These are phyloP conservation scores for Artomyces pyxidatus DNA, from an alignment of 768 basidiomycete species.

Conservation along the genomic window DNA sequence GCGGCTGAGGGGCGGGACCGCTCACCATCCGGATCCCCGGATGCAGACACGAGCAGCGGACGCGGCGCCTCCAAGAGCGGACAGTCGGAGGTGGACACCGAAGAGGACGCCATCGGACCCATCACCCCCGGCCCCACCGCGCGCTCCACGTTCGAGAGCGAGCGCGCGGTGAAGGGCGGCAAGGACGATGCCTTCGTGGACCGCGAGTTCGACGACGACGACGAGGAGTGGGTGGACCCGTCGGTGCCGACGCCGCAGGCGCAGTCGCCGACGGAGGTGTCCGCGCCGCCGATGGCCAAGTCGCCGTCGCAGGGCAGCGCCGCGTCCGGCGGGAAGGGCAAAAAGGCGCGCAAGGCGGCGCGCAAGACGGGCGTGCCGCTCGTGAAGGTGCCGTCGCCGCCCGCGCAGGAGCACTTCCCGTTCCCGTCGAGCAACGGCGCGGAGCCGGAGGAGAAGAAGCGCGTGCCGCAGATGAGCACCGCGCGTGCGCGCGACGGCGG, in stretches of 20 bases:
- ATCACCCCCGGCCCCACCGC: constrained; percentile 55
- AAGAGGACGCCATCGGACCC: constrained; percentile 65
- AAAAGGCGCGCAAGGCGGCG: constrained; percentile 34
- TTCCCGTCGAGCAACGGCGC: constrained; percentile 13
- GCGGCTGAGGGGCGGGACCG: constrained; percentile 25
- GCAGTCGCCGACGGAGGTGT: constrained; percentile 1
- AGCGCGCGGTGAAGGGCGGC: background rate
- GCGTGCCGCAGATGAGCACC: constrained; percentile 56
- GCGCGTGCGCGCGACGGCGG: constrained; percentile 73
- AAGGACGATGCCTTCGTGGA: constrained; percentile 1
- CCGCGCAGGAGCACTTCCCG: constrained; percentile 13
- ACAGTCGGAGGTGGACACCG: constrained; percentile 55
- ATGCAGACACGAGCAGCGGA: constrained; percentile 23
- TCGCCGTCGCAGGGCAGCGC: constrained; percentile 17
- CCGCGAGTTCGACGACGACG: constrained; percentile 31
- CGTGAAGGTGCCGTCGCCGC: constrained; percentile 30
- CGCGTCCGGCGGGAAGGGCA: constrained; percentile 15
- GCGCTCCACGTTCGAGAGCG: constrained; percentile 14
- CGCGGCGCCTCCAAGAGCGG: constrained; percentile 28
- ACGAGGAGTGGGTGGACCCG: constrained; percentile 63
- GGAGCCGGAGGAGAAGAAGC: constrained; percentile 15
- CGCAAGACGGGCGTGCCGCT: constrained; percentile 30
- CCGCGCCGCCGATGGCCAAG: constrained; percentile 11
- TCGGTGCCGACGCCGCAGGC: constrained; percentile 24
- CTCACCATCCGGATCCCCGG: constrained; percentile 35